phyloP scores from a whole-genome alignment of 163 green algal genomes.

The Chlamydomonas reinhardtii region DNA sequence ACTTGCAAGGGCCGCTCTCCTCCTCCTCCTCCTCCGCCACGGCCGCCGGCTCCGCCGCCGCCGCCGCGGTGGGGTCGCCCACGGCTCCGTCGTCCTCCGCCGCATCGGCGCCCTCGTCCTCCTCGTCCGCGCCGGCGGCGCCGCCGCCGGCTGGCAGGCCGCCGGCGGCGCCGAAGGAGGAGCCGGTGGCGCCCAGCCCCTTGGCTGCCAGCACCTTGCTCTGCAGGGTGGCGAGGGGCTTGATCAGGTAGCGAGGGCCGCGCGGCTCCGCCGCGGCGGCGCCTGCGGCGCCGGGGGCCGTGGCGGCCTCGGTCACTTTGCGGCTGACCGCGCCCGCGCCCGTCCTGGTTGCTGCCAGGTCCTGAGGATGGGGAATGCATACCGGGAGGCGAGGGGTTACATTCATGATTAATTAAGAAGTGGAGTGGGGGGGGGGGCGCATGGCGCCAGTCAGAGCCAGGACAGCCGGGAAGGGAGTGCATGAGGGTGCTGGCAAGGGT shows the following conservation, averaged over 20 bases:
- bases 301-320: too few species aligned
- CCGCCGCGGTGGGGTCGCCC: neutral
- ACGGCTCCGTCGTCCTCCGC: neutral
- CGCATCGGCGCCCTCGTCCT: neutral
- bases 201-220: conserved; percentile 60
- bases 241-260: conserved; percentile 56
- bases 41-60: conserved; percentile 1
- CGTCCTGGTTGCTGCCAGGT: too few species aligned
- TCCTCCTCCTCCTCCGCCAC: conserved; percentile 34
- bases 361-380: neutral
- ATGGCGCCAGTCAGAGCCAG: too few species aligned
- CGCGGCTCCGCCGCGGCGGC: neutral
- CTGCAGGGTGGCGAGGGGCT: conserved; percentile 52
- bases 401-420: neutral
- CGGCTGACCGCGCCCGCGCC: neutral
- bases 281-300: neutral
- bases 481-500: too few species aligned
- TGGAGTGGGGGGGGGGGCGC: neutral
- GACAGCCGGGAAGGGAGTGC: too few species aligned
- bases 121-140: neutral
- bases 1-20: conserved; percentile 52
- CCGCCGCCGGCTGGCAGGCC: too few species aligned
- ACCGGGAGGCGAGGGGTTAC: too few species aligned
- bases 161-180: too few species aligned
- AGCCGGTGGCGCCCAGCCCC: neutral